Base-by-base conservation (phyloP, 2,329 filamentous ascomycete species). In the Clonostachys chloroleuca region DNA sequence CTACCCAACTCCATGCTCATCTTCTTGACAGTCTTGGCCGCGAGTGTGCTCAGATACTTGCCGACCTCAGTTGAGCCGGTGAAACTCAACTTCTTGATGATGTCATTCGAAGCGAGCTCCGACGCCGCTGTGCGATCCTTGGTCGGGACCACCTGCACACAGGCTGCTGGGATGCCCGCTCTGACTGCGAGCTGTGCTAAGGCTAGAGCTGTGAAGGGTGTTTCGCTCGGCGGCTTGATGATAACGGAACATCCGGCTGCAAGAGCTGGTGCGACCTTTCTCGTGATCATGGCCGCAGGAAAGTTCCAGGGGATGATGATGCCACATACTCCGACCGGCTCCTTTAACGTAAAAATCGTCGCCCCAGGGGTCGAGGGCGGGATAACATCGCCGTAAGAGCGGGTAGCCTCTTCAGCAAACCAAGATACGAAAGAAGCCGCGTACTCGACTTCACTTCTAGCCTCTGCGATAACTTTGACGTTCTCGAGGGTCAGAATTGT, bases 191-290 rank as follows among this genome's bases (percentile, higher is more conserved):
- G 80, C 68, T 96, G 92, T 1, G 89, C 89, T 17, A 97, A 69
- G 2, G 92, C 92, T 36, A 96, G 84, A 1, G 90, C 84, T 18
- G 92, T 95, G 64, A 92, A 92, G 0, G 92, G 92, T 1, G 94
- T 96, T 73, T 97, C 92, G 43, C 86, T 85, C 2, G 92, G 92
- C n/a, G 91, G 87, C 68, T 99, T 99, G 58, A 84, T 85, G 2
- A 97, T 92, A 3, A 95, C 88, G 0, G 92, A 95, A 70, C 92
- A 97, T 49, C 92, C 94, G n/a, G 91, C 92, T n/a, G 94, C 94
- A 47, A 97, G 76, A 9, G 87, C 88, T 2, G 89, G 82, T 3
- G 80, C 84, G 45, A 84, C 75, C 64, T 87, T 87, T 50, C 84
- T 72, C 7, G 83, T 86, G 53, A 89, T 81, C 86, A 89, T 89